A percentile compares a stretch with the other conserved stretches of the same genome.
Conservation (phyloP, 164 flowering plant genomes). For the Vitis labrusca region DNA sequence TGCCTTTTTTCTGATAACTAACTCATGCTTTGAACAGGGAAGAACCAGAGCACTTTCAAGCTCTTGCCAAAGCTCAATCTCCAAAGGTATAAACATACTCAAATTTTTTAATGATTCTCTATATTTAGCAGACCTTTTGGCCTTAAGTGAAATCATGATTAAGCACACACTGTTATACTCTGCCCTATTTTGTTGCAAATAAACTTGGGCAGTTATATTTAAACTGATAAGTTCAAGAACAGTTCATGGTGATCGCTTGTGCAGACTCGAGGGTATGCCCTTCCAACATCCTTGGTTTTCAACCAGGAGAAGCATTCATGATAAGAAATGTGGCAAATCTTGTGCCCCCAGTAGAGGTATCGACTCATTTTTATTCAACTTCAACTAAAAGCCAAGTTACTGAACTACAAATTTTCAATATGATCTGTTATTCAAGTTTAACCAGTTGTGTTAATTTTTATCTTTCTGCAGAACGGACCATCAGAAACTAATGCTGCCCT, state of each 20-base stretch:
- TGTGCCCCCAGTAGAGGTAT: slow-evolving; percentile 46
- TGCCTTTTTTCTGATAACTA: neutral
- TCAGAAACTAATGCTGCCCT: slow-evolving; percentile 90
- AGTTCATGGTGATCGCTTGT: slow-evolving; percentile 44
- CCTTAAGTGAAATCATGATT: too few species aligned
- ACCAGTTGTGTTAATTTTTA: neutral
- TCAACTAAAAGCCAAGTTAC: neutral
- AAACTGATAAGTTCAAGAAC: slow-evolving; percentile 38
- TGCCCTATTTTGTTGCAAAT: slow-evolving; percentile 1
- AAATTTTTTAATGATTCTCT: neutral
- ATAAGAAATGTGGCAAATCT: slow-evolving; percentile 39
- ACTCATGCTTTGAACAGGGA: slow-evolving; percentile 38
- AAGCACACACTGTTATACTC: too few species aligned
- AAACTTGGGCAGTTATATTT: neutral
- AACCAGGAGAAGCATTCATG: slow-evolving; percentile 44
- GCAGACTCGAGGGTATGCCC: slow-evolving; percentile 45
- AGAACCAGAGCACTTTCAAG: slow-evolving; percentile 52
- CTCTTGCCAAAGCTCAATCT: slow-evolving; percentile 61
- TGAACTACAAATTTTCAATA: neutral
- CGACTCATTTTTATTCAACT: neutral
- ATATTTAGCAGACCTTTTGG: neutral
- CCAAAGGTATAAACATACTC: slow-evolving; percentile 60
- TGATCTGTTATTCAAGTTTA: neutral
- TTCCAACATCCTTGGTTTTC: slow-evolving; percentile 31
- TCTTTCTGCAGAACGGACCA: slow-evolving; percentile 63